Conservation (phyloP, 345 rosid genomes). For the Eucalyptus curtisii region DNA sequence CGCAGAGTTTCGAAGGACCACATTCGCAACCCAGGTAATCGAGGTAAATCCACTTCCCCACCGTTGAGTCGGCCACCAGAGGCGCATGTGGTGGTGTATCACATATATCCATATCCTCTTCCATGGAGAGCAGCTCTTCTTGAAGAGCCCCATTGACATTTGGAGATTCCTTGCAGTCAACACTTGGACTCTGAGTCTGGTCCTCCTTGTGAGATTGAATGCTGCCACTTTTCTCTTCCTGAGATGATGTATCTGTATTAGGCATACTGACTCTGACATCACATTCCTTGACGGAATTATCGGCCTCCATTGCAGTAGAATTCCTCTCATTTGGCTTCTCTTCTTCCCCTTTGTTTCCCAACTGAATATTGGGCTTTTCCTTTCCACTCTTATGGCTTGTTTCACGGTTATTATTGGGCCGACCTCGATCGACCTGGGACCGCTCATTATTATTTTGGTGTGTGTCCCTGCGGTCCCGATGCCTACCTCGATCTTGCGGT, state of each 20-base stretch:
- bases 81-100: constrained; percentile 92
- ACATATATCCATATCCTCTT: constrained; percentile 99
- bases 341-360: constrained; percentile 32
- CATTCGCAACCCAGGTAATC: constrained; percentile 73
- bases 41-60: constrained; percentile 95
- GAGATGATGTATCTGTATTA: constrained; percentile 7
- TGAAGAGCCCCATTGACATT: constrained; percentile 31
- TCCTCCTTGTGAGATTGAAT: constrained; percentile 42
- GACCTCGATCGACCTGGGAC: constrained; percentile 45
- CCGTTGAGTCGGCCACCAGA: constrained; percentile 33
- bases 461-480: constrained; percentile 41
- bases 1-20: constrained; percentile 78
- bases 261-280: constrained; percentile 27
- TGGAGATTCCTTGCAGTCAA: constrained; percentile 29
- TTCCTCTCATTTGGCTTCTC: constrained; percentile 43
- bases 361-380: constrained; percentile 54
- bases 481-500: constrained; percentile 45
- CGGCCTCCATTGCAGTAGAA: constrained; percentile 27
- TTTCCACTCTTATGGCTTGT: constrained; percentile 36
- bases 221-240: constrained; percentile 31
- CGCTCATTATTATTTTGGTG: constrained; percentile 46
- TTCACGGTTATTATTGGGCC: constrained; percentile 31
- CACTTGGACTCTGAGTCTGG: constrained; percentile 25
- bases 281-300: constrained; percentile 36
- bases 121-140: constrained; percentile 88